These are phyloP conservation scores for Capsella bursapastoris DNA, from an alignment of 345 rosid genomes.

Conservation along the genomic window DNA sequence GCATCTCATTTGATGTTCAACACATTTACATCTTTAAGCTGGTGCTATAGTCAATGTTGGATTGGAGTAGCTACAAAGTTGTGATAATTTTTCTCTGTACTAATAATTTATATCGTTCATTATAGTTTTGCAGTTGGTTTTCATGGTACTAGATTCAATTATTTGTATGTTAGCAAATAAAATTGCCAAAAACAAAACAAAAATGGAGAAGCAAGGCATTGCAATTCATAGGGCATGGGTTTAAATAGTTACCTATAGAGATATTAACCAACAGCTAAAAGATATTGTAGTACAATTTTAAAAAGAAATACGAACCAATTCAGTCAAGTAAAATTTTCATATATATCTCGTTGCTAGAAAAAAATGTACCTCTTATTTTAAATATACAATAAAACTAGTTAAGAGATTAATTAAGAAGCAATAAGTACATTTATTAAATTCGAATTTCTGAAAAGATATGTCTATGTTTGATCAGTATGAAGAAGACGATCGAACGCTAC, in stretches of 20 bases:
- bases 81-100: background rate
- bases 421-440: background rate
- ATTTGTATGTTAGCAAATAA: slow-evolving; percentile 5
- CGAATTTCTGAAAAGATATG: background rate
- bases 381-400: background rate
- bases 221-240: slow-evolving; percentile 20
- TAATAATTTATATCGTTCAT: background rate
- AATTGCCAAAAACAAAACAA: background rate
- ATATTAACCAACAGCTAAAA: slow-evolving; percentile 24
- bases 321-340: background rate
- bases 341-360: slow-evolving; percentile 6
- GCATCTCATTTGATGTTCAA: background rate
- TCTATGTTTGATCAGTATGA: slow-evolving; percentile 43
- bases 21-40: background rate
- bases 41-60: slow-evolving; percentile 6
- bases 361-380: background rate
- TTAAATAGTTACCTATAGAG: slow-evolving; percentile 41
- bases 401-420: background rate
- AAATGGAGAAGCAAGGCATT: slow-evolving; percentile 5
- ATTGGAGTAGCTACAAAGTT: background rate
- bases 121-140: background rate
- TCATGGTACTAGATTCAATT: slow-evolving; percentile 12
- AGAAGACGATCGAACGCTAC: slow-evolving; percentile 60
- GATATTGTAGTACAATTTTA: slow-evolving; percentile 24
- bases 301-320: background rate